Evolutionary conservation across 1,139 yeast genomes (phyloP), one percentile per base, ranked within the genome.

Genomic region (Yamadazyma atmosphaerica): DNA sequence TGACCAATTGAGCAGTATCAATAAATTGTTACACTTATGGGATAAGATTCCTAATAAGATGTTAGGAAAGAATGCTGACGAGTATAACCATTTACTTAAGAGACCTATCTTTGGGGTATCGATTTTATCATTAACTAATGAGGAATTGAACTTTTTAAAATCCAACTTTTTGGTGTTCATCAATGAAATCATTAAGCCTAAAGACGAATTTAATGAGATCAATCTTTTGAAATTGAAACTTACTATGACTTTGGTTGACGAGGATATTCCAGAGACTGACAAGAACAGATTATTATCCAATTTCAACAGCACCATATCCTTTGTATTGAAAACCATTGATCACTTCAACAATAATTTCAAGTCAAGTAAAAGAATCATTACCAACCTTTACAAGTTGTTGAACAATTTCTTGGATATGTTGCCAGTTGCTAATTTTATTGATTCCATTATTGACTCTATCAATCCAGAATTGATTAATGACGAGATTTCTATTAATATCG

Each of bases 371-470:
- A 51, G 28, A 6, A 52, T 68, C 12, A 49, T 60, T 18, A 40
- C 47, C 30, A 58, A 58, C 36, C 58, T 69, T 46, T 68, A 67
- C 47, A 71, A 66, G 19, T 63, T 86, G 37, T 68, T 90, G 48
- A 77, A 81, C 32, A 77, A 76, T 47, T 65, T 83, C 46, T 65
- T 90, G 47, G 80, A 80, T 42, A 68, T 88, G 45, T 68, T 90
- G 40, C 97, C 98, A 21, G 76, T 89, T 49, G 74, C 73, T 41
- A 76, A 80, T 49, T 89, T 87, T 55, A 82, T 86, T 28, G 69
- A 73, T 21, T 79, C 95, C 2, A 73, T 85, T 22, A 58, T 77
- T n/a, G 75, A 74, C 18, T 69, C 86, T 10, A 65, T 83, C 42
- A 72, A 73, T 28, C 65, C 78, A 25, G 69, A 70, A 32, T 68